Percentiles rank a stretch among this genome's conserved stretches.
phyloP scores from a whole-genome alignment of 1,139 yeast species.

The Kodamaea plutei region DNA sequence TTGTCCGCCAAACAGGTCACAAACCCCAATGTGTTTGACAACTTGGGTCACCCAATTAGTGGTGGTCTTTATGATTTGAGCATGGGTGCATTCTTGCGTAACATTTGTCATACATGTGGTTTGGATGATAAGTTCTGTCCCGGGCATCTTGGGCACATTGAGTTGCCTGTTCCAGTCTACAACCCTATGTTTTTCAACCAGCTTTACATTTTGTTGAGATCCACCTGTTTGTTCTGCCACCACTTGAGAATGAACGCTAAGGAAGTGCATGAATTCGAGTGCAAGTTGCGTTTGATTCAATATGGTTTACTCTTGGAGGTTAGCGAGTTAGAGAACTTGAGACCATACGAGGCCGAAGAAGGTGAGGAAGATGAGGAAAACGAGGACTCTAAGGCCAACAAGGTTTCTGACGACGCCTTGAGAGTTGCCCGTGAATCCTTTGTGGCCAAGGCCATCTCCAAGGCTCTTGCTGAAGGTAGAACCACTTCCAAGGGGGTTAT shows the following conservation, averaged over 20 bases:
- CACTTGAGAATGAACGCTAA: conserved; percentile 64
- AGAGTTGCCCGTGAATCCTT: conserved; percentile 60
- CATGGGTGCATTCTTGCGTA: conserved; percentile 86
- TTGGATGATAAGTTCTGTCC: conserved; percentile 93
- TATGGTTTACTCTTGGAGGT: conserved; percentile 84
- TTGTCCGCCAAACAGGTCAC: conserved; percentile 93
- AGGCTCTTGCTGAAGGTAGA: conserved; percentile 77
- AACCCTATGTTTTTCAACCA: conserved; percentile 93
- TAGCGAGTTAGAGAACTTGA: conserved; percentile 52
- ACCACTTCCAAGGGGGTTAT: conserved; percentile 62
- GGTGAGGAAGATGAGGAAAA: conserved; percentile 28
- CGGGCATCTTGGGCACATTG: conserved; percentile 98
- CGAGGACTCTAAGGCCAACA: conserved; percentile 26
- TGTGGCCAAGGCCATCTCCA: conserved; percentile 65
- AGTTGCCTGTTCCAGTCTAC: conserved; percentile 91
- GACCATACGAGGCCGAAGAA: conserved; percentile 25
- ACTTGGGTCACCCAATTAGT: conserved; percentile 89
- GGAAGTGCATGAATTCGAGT: conserved; percentile 72
- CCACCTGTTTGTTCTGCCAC: conserved; percentile 88
- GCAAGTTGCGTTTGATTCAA: conserved; percentile 79
- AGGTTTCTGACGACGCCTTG: conserved; percentile 43
- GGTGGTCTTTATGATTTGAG: conserved; percentile 94
- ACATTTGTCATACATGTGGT: conserved; percentile 94
- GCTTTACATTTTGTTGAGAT: conserved; percentile 76
- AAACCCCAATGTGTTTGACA: conserved; percentile 91